phyloP scores from a whole-genome alignment of 352 stramenopile species.

The Phytophthora agathidicida region DNA sequence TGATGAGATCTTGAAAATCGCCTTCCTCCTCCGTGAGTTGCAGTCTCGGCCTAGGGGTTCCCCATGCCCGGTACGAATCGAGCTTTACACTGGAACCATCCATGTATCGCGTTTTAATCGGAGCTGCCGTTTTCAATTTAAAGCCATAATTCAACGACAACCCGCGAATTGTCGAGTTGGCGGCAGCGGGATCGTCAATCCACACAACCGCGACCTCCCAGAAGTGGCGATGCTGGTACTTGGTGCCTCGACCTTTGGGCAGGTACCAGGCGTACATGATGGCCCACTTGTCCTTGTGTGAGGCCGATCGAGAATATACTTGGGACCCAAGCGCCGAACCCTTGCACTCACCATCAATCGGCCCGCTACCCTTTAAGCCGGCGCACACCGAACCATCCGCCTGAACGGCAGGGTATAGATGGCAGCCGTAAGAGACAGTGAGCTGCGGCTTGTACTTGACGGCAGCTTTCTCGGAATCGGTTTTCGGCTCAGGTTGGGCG shows the following conservation, averaged over 20 bases:
- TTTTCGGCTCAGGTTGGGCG: conserved; percentile 1
- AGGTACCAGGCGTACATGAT: conserved; percentile 51
- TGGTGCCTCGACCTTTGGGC: conserved; percentile 18
- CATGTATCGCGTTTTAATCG: conserved; percentile 7
- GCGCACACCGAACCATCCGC: neutral
- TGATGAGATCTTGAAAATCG: conserved; percentile 20
- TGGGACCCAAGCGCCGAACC: conserved; percentile 18
- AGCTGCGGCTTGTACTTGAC: conserved; percentile 19
- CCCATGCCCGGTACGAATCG: conserved; percentile 1
- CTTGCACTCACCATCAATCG: conserved; percentile 2
- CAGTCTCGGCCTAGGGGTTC: conserved; percentile 5
- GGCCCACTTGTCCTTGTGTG: conserved; percentile 23
- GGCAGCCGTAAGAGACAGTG: conserved; percentile 10
- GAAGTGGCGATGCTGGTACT: conserved; percentile 25
- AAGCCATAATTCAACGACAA: conserved; percentile 22
- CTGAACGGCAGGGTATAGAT: conserved; percentile 14
- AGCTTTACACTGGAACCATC: conserved; percentile 28
- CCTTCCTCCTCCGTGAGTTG: conserved; percentile 16
- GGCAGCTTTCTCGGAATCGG: conserved; percentile 12
- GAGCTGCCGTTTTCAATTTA: conserved; percentile 2
- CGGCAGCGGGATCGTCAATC: conserved; percentile 34
- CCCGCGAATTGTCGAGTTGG: conserved; percentile 17
- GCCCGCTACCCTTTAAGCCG: neutral
- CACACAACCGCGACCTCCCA: conserved; percentile 50
- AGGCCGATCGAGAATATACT: conserved; percentile 24